Evolutionary conservation across 202 grass and related monocot species (phyloP).

Genomic region (Schoenoplectus tabernaemontani): DNA sequence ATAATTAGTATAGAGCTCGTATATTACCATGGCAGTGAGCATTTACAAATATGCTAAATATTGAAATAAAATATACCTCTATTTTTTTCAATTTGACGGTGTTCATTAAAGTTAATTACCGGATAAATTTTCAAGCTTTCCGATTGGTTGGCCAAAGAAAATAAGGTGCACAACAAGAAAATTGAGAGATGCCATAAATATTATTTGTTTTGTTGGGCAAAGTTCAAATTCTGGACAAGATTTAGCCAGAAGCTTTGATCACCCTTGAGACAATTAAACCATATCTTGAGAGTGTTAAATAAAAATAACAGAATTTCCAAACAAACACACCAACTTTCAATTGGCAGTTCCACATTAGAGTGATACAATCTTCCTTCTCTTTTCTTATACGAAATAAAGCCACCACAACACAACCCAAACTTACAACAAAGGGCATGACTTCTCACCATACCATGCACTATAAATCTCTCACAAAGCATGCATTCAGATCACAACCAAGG

Average conservation of each 20-base stretch:
- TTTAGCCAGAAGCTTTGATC: neutral
- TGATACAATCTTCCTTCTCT: slow-evolving; percentile 13
- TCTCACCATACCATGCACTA: too few relatives aligned
- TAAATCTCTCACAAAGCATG: slow-evolving; percentile 29
- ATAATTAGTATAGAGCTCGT: neutral
- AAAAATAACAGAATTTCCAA: slow-evolving; percentile 33
- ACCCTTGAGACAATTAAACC: slow-evolving; percentile 19
- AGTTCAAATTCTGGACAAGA: neutral
- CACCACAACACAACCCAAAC: too few relatives aligned
- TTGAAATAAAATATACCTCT: too few relatives aligned
- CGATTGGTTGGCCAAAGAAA: neutral
- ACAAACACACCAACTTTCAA: slow-evolving; percentile 44
- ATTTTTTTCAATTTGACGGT: neutral
- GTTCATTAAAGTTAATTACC: neutral
- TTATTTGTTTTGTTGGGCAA: neutral
- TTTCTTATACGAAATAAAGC: slow-evolving; percentile 28
- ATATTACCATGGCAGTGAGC: neutral
- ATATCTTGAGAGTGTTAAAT: neutral
- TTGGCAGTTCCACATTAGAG: slow-evolving; percentile 21
- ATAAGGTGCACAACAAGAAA: neutral
- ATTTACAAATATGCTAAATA: neutral
- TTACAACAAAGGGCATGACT: too few relatives aligned
- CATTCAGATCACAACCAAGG: slow-evolving; percentile 26
- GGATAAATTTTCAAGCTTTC: neutral
- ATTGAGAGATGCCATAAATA: neutral